Evolutionary conservation across 164 flowering plant genomes (phyloP).

Genomic region (Buxus sempervirens): DNA sequence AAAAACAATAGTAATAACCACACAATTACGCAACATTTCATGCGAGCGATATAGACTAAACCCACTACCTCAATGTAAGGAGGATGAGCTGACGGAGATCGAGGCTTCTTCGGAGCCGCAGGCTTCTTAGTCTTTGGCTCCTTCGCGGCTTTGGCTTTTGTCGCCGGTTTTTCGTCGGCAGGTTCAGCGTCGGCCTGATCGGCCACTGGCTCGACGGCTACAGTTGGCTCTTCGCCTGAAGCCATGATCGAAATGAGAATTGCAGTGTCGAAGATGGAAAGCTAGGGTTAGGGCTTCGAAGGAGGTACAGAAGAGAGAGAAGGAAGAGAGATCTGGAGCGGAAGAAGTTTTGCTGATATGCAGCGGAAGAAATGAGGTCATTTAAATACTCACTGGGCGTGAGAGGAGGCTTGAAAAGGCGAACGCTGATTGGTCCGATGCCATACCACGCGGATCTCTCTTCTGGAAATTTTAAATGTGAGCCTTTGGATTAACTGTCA

Average conservation of each 20-base stretch:
- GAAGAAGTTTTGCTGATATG: neutral
- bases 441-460: constrained; percentile 26
- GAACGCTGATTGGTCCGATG: constrained; percentile 34
- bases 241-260: constrained; percentile 15
- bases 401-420: constrained; percentile 7
- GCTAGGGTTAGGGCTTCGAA: neutral
- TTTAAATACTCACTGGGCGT: constrained; percentile 20
- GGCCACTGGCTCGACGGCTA: constrained; percentile 3
- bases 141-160: constrained; percentile 19
- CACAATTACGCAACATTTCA: no score
- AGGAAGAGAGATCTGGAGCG: neutral
- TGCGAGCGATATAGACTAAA: no score
- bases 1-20: neutral
- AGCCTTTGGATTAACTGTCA: constrained; percentile 28
- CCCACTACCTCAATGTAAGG: constrained; percentile 43
- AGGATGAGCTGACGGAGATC: constrained; percentile 36
- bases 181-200: constrained; percentile 6
- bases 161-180: constrained; percentile 17
- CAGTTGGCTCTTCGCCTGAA: constrained; percentile 16
- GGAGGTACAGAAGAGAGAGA: neutral
- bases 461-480: constrained; percentile 18
- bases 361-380: neutral
- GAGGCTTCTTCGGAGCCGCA: constrained; percentile 29
- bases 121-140: constrained; percentile 27
- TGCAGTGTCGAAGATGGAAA: no score